These are phyloP conservation scores for Heliosperma pusillum DNA, from an alignment of 148 eudicot genomes.

Conservation along the genomic window DNA sequence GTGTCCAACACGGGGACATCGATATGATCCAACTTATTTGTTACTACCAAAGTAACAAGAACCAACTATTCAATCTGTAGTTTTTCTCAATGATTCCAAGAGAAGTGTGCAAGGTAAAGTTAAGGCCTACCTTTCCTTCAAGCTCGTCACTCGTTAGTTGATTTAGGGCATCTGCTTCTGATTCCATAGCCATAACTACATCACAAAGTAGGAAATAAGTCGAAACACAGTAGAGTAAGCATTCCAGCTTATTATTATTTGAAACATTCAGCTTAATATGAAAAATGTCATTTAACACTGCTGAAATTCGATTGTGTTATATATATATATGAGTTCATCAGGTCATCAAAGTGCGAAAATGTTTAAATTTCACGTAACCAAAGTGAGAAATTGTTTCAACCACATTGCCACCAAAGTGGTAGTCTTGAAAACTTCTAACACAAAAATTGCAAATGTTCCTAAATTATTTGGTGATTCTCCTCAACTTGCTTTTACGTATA, in stretches of 20 bases:
- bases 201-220: conserved; percentile 7
- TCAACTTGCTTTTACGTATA: conserved; percentile 2
- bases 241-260: neutral
- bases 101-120: neutral
- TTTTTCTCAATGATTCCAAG: neutral
- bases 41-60: neutral
- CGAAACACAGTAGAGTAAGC: conserved; percentile 7
- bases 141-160: conserved; percentile 81
- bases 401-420: too few relatives aligned
- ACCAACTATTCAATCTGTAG: neutral
- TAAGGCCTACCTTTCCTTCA: conserved; percentile 71
- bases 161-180: conserved; percentile 86
- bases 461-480: neutral
- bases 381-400: too few relatives aligned
- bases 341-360: neutral
- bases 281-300: neutral
- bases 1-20: neutral
- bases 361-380: too few relatives aligned
- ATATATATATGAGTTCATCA: too few relatives aligned
- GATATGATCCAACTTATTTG: neutral
- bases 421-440: too few relatives aligned
- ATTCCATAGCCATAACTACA: conserved; percentile 90
- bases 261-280: neutral
- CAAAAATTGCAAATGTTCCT: too few relatives aligned
- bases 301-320: neutral